Evolutionary conservation across 129 eudicot species (phyloP), one percentile per base, ranked within the genome.

Genomic region (Dittrichia graveolens): DNA sequence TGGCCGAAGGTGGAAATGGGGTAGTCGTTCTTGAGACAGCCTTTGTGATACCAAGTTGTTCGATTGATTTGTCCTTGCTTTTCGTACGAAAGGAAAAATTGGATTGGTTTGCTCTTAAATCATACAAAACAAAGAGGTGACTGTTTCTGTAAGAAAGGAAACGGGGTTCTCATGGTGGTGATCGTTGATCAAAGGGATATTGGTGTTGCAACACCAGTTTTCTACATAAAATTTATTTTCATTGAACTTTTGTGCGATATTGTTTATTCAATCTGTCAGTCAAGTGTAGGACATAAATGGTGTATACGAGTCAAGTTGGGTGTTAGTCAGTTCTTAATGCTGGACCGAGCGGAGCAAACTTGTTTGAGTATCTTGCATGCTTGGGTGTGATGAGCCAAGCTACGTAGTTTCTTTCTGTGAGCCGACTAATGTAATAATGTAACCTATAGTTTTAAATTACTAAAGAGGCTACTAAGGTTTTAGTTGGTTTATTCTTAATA

Each of bases 1-100:
- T 13, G 85, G 84, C 15, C 80, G 93, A 56, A 83, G 96, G 82
- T 94, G 99, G 99, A 94, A 77, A 75, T 94, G 99, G 97, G 85
- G 82, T 16, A 56, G 78, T 15, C 82, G 80, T 65, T 75, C 83
- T 57, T 85, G 68, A 76, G 60, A n/a, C 5, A 18, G 53, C 52
- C 16, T 62, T 65, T 9, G 9, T 42, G 65, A 31, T 69, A 48
- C 19, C 38, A 15, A 13, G 56, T 45, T 38, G 3, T 16, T 61
- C 1, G 37, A 54, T 56, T 19, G 48, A 66, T 67, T 73, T 18
- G 2, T 38, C n/a, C n/a, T n/a, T n/a, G n/a, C n/a, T n/a, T n/a
- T n/a, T n/a, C n/a, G 8, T 12, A 38, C 41, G 13, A 34, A 16
- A 31, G 42, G 45, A 49, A 19, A 50, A 3, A 37, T 1, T 5